Conservation (phyloP, 768 basidiomycete species). For the Pleurotus platypus region DNA sequence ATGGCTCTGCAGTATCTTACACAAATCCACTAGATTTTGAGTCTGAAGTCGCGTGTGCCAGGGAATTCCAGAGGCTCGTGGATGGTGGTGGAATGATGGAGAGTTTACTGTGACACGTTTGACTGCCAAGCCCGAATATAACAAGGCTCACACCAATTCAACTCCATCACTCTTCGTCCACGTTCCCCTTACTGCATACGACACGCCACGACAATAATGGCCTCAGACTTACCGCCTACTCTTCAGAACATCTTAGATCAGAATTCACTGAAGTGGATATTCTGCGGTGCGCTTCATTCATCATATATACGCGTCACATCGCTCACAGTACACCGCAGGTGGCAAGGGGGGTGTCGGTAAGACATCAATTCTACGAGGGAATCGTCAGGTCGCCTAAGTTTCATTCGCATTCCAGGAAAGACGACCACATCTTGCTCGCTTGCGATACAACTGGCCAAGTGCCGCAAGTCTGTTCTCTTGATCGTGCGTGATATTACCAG, state of each 20-base stretch:
- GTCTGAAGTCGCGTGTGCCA: not conserved
- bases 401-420: slow-evolving; percentile 59
- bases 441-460: slow-evolving; percentile 91
- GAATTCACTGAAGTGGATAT: slow-evolving; percentile 94
- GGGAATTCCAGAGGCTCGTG: not conserved
- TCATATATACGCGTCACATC: slow-evolving; percentile 4
- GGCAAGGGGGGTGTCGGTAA: slow-evolving; percentile 98
- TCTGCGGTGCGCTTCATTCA: slow-evolving; percentile 71
- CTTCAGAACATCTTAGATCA: slow-evolving; percentile 96
- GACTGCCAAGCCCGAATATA: not conserved
- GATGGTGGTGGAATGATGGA: slow-evolving; percentile 4
- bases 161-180: slow-evolving; percentile 21
- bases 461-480: slow-evolving; percentile 92
- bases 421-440: slow-evolving; percentile 97
- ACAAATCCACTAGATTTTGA: not conserved
- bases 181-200: slow-evolving; percentile 8
- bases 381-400: slow-evolving; percentile 5
- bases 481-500: slow-evolving; percentile 58
- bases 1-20: not conserved
- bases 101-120: not conserved
- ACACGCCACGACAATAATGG: slow-evolving; percentile 31
- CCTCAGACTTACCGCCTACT: slow-evolving; percentile 74
- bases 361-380: slow-evolving; percentile 23
- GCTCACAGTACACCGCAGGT: slow-evolving; percentile 45
- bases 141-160: not conserved